phyloP scores from a whole-genome alignment of 805 yeast genomes.

The Cyberlindnera sargentensis region DNA sequence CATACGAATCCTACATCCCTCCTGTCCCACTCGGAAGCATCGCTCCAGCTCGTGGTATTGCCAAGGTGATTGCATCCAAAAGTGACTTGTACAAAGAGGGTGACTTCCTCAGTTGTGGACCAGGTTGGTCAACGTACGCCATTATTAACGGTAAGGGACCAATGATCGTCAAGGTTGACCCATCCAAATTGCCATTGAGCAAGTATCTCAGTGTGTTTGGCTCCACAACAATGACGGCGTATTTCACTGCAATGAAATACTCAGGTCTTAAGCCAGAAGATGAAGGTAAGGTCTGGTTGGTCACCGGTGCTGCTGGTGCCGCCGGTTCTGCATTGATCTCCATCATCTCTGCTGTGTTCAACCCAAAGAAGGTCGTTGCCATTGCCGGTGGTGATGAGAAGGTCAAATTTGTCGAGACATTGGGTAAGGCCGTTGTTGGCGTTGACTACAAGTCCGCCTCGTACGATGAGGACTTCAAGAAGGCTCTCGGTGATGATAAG shows the following conservation, averaged over 20 bases:
- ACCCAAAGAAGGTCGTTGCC: conserved; percentile 51
- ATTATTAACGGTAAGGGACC: conserved; percentile 23
- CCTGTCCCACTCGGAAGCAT: conserved; percentile 34
- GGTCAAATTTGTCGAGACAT: conserved; percentile 42
- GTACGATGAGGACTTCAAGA: conserved; percentile 29
- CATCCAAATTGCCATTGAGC: conserved; percentile 25
- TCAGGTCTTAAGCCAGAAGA: conserved; percentile 38
- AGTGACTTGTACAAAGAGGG: conserved; percentile 35
- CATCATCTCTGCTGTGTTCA: conserved; percentile 44
- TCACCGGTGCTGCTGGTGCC: conserved; percentile 71
- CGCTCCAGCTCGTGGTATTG: conserved; percentile 45
- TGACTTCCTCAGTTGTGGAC: conserved; percentile 35
- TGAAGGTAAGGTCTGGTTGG: conserved; percentile 38
- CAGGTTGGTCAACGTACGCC: conserved; percentile 44
- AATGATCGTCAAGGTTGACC: conserved; percentile 8
- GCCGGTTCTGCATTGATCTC: conserved; percentile 58
- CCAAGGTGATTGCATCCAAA: conserved; percentile 41
- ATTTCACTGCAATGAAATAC: conserved; percentile 43
- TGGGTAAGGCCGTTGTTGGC: conserved; percentile 45
- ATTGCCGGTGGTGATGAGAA: conserved; percentile 56
- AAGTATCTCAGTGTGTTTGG: conserved; percentile 46
- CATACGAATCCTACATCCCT: conserved; percentile 25
- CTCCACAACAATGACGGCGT: conserved; percentile 55
- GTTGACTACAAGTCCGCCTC: conserved; percentile 45
- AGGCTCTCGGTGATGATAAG: conserved; percentile 39